A percentile compares a stretch with the other conserved stretches of the same genome.
Conservation (phyloP, 108 stramenopile genomes). For the Parmales sp. region DNA sequence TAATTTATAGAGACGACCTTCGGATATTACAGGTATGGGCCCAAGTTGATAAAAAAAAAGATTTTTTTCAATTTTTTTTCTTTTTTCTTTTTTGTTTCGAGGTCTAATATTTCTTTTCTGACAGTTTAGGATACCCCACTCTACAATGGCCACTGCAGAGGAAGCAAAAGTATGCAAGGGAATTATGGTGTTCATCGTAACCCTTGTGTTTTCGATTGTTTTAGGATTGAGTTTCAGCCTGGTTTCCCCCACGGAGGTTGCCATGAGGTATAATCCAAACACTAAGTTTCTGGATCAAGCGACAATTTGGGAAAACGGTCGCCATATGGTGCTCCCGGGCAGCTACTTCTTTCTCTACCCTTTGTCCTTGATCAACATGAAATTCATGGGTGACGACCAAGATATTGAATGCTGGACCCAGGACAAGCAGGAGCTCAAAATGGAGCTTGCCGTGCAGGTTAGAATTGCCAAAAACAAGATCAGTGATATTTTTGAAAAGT, state of each 20-base stretch:
- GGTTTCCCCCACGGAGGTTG: not conserved
- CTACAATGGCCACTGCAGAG: too few relatives aligned
- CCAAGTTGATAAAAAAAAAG: too few relatives aligned
- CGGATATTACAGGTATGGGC: too few relatives aligned
- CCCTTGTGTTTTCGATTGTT: too few relatives aligned
- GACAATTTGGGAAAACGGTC: not conserved
- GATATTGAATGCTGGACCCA: not conserved
- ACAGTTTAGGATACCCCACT: too few relatives aligned
- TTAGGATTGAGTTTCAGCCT: too few relatives aligned
- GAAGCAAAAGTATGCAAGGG: too few relatives aligned
- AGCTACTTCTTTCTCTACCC: not conserved
- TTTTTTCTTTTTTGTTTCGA: too few relatives aligned
- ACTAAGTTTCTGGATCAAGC: not conserved
- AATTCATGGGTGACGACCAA: not conserved
- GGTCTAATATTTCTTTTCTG: too few relatives aligned
- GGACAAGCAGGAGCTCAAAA: not conserved
- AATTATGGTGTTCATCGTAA: too few relatives aligned
- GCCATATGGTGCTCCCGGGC: not conserved
- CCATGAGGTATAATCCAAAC: conserved; percentile 1
- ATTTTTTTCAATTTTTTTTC: too few relatives aligned
- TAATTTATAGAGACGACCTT: too few relatives aligned
- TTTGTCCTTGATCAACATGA: not conserved
- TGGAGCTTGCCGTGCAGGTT: not conserved
- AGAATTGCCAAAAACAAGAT: not conserved
- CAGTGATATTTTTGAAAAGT: not conserved